Percentiles rank a stretch among this genome's conserved stretches.
These are phyloP conservation scores for Persicaria maculosa DNA, from an alignment of 148 eudicot genomes.

Conservation along the genomic window DNA sequence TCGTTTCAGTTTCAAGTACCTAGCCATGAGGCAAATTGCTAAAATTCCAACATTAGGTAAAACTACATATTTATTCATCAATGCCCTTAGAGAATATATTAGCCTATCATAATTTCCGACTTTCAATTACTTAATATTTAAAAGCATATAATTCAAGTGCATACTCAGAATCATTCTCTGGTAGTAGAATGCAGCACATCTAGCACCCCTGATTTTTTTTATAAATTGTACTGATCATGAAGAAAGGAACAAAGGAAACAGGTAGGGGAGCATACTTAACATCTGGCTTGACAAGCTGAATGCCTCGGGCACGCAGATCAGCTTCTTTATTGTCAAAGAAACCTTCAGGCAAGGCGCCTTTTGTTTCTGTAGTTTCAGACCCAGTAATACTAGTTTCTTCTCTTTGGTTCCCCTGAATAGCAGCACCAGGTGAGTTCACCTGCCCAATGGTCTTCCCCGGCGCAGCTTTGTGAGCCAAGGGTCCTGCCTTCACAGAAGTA, in stretches of 20 bases:
- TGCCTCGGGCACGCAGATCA: slow-evolving; percentile 94
- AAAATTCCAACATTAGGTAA: not conserved
- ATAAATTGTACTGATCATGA: not conserved
- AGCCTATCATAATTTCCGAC: not conserved
- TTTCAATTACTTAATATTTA: not conserved
- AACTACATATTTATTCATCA: not conserved
- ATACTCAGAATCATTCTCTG: not conserved
- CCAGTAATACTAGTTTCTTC: slow-evolving; percentile 18
- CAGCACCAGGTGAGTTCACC: slow-evolving; percentile 23
- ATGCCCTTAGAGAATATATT: not conserved
- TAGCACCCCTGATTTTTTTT: not conserved
- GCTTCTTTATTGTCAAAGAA: slow-evolving; percentile 94
- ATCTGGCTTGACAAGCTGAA: slow-evolving; percentile 78
- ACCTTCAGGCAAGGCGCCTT: slow-evolving; percentile 77
- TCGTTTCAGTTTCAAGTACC: not conserved
- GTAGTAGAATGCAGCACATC: not conserved
- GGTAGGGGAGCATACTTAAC: slow-evolving; percentile 49
- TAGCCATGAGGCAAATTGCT: not conserved
- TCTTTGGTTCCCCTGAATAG: slow-evolving; percentile 22
- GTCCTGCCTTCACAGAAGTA: slow-evolving; percentile 20
- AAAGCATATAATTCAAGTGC: not conserved
- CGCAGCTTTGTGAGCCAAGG: slow-evolving; percentile 20
- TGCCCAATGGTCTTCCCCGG: slow-evolving; percentile 19
- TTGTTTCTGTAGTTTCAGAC: slow-evolving; percentile 40
- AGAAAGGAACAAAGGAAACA: not conserved